Conservation (phyloP, 805 yeast species). For the Candida rishiriensis region DNA sequence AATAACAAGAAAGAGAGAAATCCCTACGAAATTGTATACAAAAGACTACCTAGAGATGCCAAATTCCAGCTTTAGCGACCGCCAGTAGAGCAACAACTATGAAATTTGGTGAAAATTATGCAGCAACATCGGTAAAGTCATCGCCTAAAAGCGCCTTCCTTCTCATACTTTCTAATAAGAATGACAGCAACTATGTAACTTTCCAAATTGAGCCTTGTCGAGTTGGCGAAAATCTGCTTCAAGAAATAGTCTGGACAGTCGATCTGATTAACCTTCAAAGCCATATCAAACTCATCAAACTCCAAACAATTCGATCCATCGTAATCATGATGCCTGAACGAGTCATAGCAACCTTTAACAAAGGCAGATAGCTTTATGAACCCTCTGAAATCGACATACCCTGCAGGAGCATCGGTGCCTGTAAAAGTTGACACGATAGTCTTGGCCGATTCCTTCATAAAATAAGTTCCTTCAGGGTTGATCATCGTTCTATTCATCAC, state of each 20-base stretch:
- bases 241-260: conserved; percentile 20
- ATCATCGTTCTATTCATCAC: conserved; percentile 15
- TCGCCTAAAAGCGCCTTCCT: not conserved
- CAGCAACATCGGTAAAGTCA: too few species aligned
- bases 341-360: conserved; percentile 28
- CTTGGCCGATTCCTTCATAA: conserved; percentile 16
- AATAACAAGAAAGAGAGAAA: too few species aligned
- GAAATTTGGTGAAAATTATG: too few species aligned
- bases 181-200: conserved; percentile 26
- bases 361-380: conserved; percentile 28
- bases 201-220: conserved; percentile 22
- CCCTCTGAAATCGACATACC: conserved; percentile 20
- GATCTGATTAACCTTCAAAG: conserved; percentile 22
- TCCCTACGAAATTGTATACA: too few species aligned
- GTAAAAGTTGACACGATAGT: conserved; percentile 19
- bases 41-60: too few species aligned
- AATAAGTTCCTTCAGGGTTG: conserved; percentile 21
- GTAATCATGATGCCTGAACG: conserved; percentile 26
- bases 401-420: conserved; percentile 2
- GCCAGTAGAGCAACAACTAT: too few species aligned
- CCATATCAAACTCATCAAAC: conserved; percentile 24
- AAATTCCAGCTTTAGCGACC: too few species aligned
- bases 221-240: conserved; percentile 15
- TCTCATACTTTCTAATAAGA: conserved; percentile 20
- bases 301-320: conserved; percentile 24